Conservation (phyloP, 1,284 basidiomycete genomes). For the Amylostereum chailletii region DNA sequence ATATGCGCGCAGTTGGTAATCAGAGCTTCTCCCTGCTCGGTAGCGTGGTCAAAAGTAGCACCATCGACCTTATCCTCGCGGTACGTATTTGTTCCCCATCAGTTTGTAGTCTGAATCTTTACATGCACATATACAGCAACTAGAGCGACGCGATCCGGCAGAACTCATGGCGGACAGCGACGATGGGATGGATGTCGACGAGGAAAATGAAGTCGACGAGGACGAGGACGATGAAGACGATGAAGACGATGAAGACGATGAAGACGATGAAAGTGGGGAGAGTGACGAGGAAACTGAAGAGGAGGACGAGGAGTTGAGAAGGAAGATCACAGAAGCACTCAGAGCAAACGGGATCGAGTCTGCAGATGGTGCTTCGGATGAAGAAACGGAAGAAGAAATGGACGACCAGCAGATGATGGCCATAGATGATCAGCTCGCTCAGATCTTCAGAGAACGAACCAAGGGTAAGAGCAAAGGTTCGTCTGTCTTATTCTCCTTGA, state of each 20-base stretch:
- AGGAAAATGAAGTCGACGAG: slow-evolving; percentile 28
- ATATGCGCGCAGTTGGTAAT: slow-evolving; percentile 75
- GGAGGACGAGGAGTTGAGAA: slow-evolving; percentile 63
- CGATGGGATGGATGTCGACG: slow-evolving; percentile 32
- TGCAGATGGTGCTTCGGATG: slow-evolving; percentile 36
- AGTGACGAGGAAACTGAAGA: slow-evolving; percentile 38
- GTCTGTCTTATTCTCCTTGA: slow-evolving; percentile 10
- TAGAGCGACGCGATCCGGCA: slow-evolving; percentile 61
- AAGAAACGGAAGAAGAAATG: slow-evolving; percentile 71
- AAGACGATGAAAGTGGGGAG: slow-evolving; percentile 43
- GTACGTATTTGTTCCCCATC: slow-evolving; percentile 37
- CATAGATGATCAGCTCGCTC: slow-evolving; percentile 87
- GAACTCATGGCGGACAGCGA: slow-evolving; percentile 41
- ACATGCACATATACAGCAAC: slow-evolving; percentile 49
- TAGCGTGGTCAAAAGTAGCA: slow-evolving; percentile 60
- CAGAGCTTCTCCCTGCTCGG: slow-evolving; percentile 77
- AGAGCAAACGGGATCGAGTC: slow-evolving; percentile 64
- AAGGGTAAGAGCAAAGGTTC: slow-evolving; percentile 59
- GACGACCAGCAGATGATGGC: slow-evolving; percentile 98
- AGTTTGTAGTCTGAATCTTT: not conserved
- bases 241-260: slow-evolving; percentile 22
- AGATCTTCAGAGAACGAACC: slow-evolving; percentile 74
- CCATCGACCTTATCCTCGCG: slow-evolving; percentile 77
- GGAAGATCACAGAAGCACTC: slow-evolving; percentile 73
- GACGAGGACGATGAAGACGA: slow-evolving; percentile 29